Evolutionary conservation across 495 filamentous ascomycete genomes (phyloP).

Genomic region (Podospora sp.): DNA sequence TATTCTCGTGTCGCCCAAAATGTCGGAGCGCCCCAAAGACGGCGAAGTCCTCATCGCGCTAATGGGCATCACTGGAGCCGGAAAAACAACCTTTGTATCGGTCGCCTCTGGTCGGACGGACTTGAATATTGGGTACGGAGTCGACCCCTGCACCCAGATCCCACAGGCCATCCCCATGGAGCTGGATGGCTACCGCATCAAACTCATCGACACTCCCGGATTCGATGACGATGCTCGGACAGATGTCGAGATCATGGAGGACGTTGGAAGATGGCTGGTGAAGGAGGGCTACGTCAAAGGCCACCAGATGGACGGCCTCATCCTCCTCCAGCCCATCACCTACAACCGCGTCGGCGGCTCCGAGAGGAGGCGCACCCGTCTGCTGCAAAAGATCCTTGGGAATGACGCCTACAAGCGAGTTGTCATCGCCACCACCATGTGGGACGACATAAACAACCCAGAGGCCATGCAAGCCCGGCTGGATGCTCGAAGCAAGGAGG

Average conservation of each 20-base stretch:
- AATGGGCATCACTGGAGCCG: conserved; percentile 12
- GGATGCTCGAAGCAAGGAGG: neutral
- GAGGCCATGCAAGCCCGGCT: neutral
- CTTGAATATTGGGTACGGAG: conserved; percentile 4
- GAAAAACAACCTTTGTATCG: conserved; percentile 12
- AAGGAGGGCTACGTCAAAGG: neutral
- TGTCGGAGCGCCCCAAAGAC: neutral
- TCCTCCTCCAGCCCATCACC: conserved; percentile 1
- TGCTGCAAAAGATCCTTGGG: neutral
- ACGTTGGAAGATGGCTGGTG: conserved; percentile 33
- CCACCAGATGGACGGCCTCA: conserved; percentile 4
- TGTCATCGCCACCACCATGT: conserved; percentile 8
- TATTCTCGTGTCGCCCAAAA: too few species aligned
- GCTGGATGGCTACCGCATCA: conserved; percentile 13
- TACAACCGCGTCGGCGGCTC: conserved; percentile 3
- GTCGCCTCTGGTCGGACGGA: neutral
- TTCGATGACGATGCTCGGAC: conserved; percentile 47
- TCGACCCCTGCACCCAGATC: conserved; percentile 12
- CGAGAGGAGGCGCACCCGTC: neutral
- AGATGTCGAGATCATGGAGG: conserved; percentile 44
- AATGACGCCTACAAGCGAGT: neutral
- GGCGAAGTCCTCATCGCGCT: conserved; percentile 8
- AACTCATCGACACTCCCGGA: conserved; percentile 48
- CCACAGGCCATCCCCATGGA: neutral
- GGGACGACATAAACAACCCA: neutral